phyloP scores from a whole-genome alignment of 768 basidiomycete genomes.

The Serendipita indica region DNA sequence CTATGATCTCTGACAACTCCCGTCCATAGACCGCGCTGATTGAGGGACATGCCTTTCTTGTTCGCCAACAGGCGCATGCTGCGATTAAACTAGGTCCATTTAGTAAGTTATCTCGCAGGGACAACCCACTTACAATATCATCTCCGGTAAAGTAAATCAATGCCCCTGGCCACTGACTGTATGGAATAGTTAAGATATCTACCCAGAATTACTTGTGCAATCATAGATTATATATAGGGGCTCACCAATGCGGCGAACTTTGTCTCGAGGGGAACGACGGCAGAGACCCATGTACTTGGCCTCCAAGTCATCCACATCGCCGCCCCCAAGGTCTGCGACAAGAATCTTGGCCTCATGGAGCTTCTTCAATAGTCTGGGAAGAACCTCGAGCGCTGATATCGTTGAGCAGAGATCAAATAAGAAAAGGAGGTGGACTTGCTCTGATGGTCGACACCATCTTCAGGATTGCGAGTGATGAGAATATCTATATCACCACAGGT shows the following conservation, averaged over 20 bases:
- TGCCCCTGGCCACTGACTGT: constrained; percentile 63
- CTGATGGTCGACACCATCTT: constrained; percentile 59
- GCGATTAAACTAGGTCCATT: constrained; percentile 59
- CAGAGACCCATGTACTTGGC: constrained; percentile 74
- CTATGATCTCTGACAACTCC: constrained; percentile 58
- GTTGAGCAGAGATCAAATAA: constrained; percentile 9
- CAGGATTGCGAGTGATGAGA: constrained; percentile 57
- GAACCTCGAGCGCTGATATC: constrained; percentile 33
- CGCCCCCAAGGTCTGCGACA: constrained; percentile 71
- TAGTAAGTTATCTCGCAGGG: constrained; percentile 2
- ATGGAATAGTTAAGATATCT: constrained; percentile 77
- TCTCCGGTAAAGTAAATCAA: constrained; percentile 91
- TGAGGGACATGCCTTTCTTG: constrained; percentile 67
- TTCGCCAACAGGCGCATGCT: constrained; percentile 74
- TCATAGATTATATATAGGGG: background rate
- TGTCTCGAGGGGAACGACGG: constrained; percentile 30
- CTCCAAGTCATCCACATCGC: constrained; percentile 53
- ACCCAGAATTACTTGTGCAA: background rate
- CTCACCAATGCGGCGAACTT: constrained; percentile 51
- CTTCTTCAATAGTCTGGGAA: constrained; percentile 39
- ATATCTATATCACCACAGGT: constrained; percentile 90
- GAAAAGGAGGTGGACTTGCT: constrained; percentile 28
- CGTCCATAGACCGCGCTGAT: constrained; percentile 68
- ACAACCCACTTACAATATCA: constrained; percentile 51
- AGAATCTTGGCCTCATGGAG: constrained; percentile 47